phyloP scores from a whole-genome alignment of 2,329 filamentous ascomycete species.

The Metarhizium humberi region DNA sequence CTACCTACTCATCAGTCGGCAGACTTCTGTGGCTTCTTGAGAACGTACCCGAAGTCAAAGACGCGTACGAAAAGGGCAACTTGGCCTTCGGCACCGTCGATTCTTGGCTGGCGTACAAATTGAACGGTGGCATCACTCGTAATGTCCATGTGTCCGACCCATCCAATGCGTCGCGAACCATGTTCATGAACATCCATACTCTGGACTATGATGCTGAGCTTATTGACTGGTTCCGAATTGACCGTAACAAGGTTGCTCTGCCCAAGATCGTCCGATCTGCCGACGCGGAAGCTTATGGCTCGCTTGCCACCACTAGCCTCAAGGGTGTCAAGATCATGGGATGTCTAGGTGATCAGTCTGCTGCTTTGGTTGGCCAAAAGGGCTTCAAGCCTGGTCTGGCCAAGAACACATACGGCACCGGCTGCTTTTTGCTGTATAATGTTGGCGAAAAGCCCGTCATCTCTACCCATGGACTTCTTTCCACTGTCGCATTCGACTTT shows the following conservation, averaged over 20 bases:
- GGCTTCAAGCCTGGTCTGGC: slow-evolving; percentile 67
- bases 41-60: slow-evolving; percentile 55
- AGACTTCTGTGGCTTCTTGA: slow-evolving; percentile 72
- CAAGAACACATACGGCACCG: slow-evolving; percentile 82
- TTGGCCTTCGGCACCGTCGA: slow-evolving; percentile 76
- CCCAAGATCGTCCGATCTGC: slow-evolving; percentile 73
- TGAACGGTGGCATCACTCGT: slow-evolving; percentile 59
- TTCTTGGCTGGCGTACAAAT: slow-evolving; percentile 70
- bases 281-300: slow-evolving; percentile 59
- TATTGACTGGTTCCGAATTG: slow-evolving; percentile 65
- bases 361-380: slow-evolving; percentile 71
- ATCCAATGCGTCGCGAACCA: slow-evolving; percentile 75
- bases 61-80: slow-evolving; percentile 61
- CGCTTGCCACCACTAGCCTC: slow-evolving; percentile 49
- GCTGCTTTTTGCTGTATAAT: slow-evolving; percentile 78
- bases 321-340: slow-evolving; percentile 64
- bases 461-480: slow-evolving; percentile 66
- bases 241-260: slow-evolving; percentile 58
- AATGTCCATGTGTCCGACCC: slow-evolving; percentile 68
- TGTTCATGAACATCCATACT: slow-evolving; percentile 78
- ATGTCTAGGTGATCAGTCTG: slow-evolving; percentile 73
- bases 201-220: slow-evolving; percentile 66
- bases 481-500: slow-evolving; percentile 71
- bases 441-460: slow-evolving; percentile 72
- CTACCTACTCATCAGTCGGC: slow-evolving; percentile 71